Base-by-base conservation (phyloP, 2,329 filamentous ascomycete species). In the Fusarium ramigenum region DNA sequence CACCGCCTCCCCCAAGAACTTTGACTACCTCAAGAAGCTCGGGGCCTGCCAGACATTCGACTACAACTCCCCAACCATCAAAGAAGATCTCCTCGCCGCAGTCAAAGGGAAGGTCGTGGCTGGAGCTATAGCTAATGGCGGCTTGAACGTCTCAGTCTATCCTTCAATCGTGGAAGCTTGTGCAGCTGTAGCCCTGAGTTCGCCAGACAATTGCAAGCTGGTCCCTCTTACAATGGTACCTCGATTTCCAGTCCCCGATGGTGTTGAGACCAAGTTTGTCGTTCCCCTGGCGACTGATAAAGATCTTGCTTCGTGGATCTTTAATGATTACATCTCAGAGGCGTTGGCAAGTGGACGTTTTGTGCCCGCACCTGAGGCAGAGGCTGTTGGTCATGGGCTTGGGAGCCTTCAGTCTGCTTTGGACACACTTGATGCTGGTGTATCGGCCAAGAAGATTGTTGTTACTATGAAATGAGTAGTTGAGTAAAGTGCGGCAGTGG, bases 141-240 rank as follows among this genome's bases (percentile, higher is more conserved):
- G 65, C 7, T 21, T 68, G 4, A 21, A 63, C 15, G 30, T 36
- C 8, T 53, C 65, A 1, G 56, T 62, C 7, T 68, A 42, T 16
- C 56, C 42, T 11, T 43, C 56, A 12, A 68, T 68, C 42, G 63
- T 68, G 10, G 42, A 34, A 1, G 23, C 25, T 23, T 68, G 65
- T 6, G 63, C 63, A n/a, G 63, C 65, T 43, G 36, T 68, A 2
- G 65, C 65, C 21, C n/a, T 68, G 7, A 68, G 65, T 19, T 68
- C 65, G 2, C 30, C 54, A 4, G 46, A 43, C 1, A 68, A 68
- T 12, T 54, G 54, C 19, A 68, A 62, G 19, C 4, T 68, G 3
- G 10, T 68, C 10, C 65, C 65, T 2, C 15, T 68, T 4, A 68
- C 65, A 8, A 68, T 68, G 65, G 63, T 68, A 0, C 63, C 65